Evolutionary conservation across 225 moss, liverwort and hornwort genomes (phyloP), one percentile per base, ranked within the genome.

Genomic region (Straminergon stramineum): DNA sequence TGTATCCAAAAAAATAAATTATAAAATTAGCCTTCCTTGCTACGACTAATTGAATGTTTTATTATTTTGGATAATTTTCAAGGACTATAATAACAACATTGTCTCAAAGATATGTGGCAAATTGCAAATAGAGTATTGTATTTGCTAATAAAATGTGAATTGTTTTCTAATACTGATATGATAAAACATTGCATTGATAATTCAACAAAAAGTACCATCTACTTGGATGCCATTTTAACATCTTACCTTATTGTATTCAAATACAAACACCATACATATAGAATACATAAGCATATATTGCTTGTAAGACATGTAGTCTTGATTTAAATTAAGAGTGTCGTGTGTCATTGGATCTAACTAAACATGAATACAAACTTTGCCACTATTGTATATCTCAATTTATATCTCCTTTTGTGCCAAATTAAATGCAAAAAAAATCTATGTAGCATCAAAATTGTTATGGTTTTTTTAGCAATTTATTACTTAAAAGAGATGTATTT

Each of bases 281-380:
- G 2, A n/a, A 22, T 22, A n/a, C 2, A 0, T 37, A 4, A 37
- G 19, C 2, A 0, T 37, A 35, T 35, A 6, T 67, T 35, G 3
- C 20, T 37, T 68, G 11, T 37, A 20, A 68, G 37, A 37, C 16
- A n/a, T 68, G 6, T 21, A 22, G 7, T 37, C 4, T 0, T 37
- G 70, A 70, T 70, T 69, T 23, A 39, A 70, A 70, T 13, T 13
- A 0, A 4, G 4, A 70, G 4, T 23, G 7, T n/a, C 12, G 6
- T 13, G 65, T 32, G 4, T 69, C 13, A 22, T 22, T n/a, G 22
- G 7, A n/a, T 39, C 3, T 10, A 0, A n/a, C 2, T n/a, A 22
- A n/a, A 69, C 9, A 69, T n/a, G 6, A 69, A 69, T 69, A 69
- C 70, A 23, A 24, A 23, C 11, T 68, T 69, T 70, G 14, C 23